Percentiles rank a stretch among this genome's conserved stretches.
Conservation (phyloP, 345 rosid genomes). For the Cardamine chenopodiifolia region DNA sequence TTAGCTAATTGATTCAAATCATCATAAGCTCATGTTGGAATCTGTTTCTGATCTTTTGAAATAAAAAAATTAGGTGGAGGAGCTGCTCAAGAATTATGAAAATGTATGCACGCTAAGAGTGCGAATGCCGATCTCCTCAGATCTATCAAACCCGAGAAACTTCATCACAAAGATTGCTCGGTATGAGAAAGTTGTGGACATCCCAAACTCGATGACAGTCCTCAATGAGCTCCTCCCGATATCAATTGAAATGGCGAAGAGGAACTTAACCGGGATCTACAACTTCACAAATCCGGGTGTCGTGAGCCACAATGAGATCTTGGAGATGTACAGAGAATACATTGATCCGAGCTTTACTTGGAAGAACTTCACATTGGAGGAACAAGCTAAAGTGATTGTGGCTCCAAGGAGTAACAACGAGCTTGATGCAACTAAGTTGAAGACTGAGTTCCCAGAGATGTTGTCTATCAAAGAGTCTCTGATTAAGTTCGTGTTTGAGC, state of each 20-base stretch:
- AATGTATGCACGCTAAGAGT: slow-evolving; percentile 87
- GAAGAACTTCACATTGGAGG: slow-evolving; percentile 88
- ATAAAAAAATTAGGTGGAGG: slow-evolving; percentile 59
- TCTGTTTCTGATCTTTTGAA: slow-evolving; percentile 9
- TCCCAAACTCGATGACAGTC: slow-evolving; percentile 94
- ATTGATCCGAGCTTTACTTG: slow-evolving; percentile 70
- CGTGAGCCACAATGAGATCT: slow-evolving; percentile 89
- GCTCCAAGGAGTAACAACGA: slow-evolving; percentile 98
- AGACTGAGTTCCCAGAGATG: slow-evolving; percentile 79
- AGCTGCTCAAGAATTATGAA: slow-evolving; percentile 76
- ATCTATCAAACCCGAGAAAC: slow-evolving; percentile 79
- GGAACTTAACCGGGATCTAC: slow-evolving; percentile 91
- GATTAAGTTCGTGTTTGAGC: slow-evolving; percentile 73
- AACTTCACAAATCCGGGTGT: slow-evolving; percentile 90
- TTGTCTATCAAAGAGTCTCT: slow-evolving; percentile 83
- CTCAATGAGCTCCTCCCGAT: slow-evolving; percentile 87
- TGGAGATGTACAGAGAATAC: slow-evolving; percentile 77
- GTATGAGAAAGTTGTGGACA: slow-evolving; percentile 82
- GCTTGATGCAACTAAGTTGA: slow-evolving; percentile 76
- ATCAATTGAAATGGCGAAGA: slow-evolving; percentile 93
- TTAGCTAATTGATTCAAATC: not conserved
- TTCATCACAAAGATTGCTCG: slow-evolving; percentile 83
- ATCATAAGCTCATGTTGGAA: not conserved
- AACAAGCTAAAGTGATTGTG: slow-evolving; percentile 83
- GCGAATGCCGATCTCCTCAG: slow-evolving; percentile 92